Evolutionary conservation across 192 early-diverging fungal genomes (phyloP), one percentile per base, ranked within the genome.

Genomic region (Oehlia diaphana): DNA sequence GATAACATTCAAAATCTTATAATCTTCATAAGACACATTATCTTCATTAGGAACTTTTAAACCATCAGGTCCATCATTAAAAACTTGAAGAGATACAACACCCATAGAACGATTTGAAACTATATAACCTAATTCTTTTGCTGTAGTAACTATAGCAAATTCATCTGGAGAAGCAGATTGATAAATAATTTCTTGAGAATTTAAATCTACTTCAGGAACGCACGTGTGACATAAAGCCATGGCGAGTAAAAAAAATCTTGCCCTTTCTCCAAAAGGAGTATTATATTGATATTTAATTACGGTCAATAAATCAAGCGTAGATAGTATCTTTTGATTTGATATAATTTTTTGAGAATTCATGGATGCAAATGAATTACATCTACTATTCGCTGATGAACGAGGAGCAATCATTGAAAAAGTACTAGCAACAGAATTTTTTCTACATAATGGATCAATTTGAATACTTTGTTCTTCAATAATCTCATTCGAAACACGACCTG

Each of bases 81-180:
- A n/a, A 49, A 89, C 84, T 13, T 85, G 83, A 63, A 88, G 79
- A 72, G 86, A 85, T 8, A 88, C 84, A 39, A 84, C 35, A 2
- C 85, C 85, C 14, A 87, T 84, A 1, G 85, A 86, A 37, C 90
- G 86, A 72, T 92, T 90, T 37, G 87, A 82, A 81, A 93, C 88
- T 3, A 92, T 87, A 67, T 87, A 95, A 26, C 90, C 91, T 26
- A 96, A 79, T 75, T 94, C 91, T 21, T 89, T 89, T 12, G 94
- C 95, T 14, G 93, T 93, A 1, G 89, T 90, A 1, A 94, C 93
- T 64, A 96, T 81, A 12, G 95, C 95, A 81, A 92, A 90, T 83
- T 96, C 95, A 79, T 96, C 95, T 12, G 95, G 94, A 9, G 93
- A 95, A 2, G 92, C 89, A 6, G 92, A 91, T 84, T 93, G 92